Base-by-base conservation (phyloP, 2,329 filamentous ascomycete species). In the Cercospora canescens region DNA sequence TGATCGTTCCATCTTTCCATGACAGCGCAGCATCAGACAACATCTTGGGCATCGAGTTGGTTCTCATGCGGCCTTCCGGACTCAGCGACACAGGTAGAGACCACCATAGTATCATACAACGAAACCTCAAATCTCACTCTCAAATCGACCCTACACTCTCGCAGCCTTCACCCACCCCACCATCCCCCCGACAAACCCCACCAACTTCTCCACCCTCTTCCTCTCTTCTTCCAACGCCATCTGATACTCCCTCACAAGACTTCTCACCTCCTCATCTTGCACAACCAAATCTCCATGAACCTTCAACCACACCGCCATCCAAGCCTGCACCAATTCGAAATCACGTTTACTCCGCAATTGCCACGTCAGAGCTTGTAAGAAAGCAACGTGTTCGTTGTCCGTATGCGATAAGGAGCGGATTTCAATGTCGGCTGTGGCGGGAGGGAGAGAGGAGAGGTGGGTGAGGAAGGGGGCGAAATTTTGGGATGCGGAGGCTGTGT, bases 271-370 rank as follows among this genome's bases (percentile, higher is more conserved):
- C 74, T 86, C 75, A 39, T 80, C 79, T 35, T 81, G 77, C 6
- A 81, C 77, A 14, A 91, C 80, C 16, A 85, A 80, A 67, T 90
- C 88, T 6, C 84, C 85, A 78, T 98, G 94, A 45, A 97, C 81
- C 56, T 89, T 87, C 66, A 99, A 77, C 75, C 98, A 96, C 1
- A 98, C 94, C 1, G 91, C 89, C 93, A 99, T 98, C 94, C 95
- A 99, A 0, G 93, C 93, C 79, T 98, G 94, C 16, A 93, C 91
- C 41, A 99, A 85, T 80, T 99, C 95, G 78, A 96, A 99, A 78
- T 98, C 95, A 56, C 87, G 87, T 69, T 89, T 88, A 59, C 87
- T 83, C 50, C 82, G 80, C 60, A 98, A 81, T 12, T 91, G 85
- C 62, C 82, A 84, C 0, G 92, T 96, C 63, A 99, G 80, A 1